Conservation (phyloP, 1,284 basidiomycete genomes). For the Leccinum subspadiceum region DNA sequence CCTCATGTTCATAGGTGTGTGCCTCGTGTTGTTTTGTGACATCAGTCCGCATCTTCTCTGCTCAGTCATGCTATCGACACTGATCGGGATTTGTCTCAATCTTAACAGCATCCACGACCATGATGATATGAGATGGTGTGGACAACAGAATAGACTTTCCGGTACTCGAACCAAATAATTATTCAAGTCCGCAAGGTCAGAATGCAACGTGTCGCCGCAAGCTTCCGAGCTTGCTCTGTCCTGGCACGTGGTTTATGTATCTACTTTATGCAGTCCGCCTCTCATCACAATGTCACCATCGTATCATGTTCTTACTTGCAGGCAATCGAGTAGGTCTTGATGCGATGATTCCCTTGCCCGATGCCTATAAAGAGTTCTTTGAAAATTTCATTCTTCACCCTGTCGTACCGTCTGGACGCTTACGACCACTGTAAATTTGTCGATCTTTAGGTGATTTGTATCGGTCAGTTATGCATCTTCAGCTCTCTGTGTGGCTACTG, state of each 20-base stretch:
- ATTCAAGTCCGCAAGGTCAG: neutral
- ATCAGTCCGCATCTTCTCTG: neutral
- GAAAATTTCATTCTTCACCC: neutral
- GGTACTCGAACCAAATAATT: neutral
- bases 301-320: slow-evolving; percentile 8
- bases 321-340: neutral
- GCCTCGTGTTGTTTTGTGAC: slow-evolving; percentile 5
- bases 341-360: neutral
- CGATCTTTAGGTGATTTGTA: slow-evolving; percentile 2
- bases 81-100: neutral
- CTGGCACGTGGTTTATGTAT: slow-evolving; percentile 27
- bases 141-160: neutral
- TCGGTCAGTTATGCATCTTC: slow-evolving; percentile 10
- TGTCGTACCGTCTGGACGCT: slow-evolving; percentile 15
- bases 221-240: slow-evolving; percentile 37
- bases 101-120: neutral
- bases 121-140: neutral
- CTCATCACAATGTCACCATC: slow-evolving; percentile 20
- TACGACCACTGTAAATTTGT: slow-evolving; percentile 3
- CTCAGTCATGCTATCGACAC: neutral
- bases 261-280: slow-evolving; percentile 18
- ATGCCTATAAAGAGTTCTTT: slow-evolving; percentile 19
- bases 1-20: slow-evolving; percentile 10
- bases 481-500: neutral
- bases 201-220: slow-evolving; percentile 34